phyloP scores from a whole-genome alignment of 2,329 filamentous ascomycete genomes.

The Fusarium floridanum region DNA sequence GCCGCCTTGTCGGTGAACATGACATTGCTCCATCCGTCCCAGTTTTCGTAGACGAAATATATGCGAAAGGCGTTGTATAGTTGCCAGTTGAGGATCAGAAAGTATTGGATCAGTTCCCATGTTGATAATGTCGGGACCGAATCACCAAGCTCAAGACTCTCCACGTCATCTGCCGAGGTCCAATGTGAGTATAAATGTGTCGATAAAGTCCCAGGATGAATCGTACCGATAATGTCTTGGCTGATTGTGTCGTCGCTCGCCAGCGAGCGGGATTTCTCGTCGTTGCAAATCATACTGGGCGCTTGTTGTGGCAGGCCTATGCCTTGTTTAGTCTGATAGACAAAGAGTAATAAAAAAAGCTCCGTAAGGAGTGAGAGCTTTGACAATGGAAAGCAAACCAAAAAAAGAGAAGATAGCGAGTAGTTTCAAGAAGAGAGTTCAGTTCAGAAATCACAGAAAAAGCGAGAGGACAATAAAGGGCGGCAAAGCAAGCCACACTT shows the following conservation, averaged over 20 bases:
- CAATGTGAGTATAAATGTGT: neutral
- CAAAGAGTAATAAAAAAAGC: neutral
- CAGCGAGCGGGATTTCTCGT: constrained; percentile 1
- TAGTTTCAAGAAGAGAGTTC: neutral
- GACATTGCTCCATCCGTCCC: constrained; percentile 10
- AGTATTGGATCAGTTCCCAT: neutral
- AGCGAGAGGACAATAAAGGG: neutral
- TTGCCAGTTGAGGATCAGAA: neutral
- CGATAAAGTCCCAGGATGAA: neutral
- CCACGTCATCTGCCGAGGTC: neutral
- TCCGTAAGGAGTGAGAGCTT: neutral
- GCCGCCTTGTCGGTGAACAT: neutral
- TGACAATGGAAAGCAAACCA: neutral
- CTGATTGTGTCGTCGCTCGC: neutral
- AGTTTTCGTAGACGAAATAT: constrained; percentile 9
- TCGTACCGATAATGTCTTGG: neutral
- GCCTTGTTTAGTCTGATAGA: neutral
- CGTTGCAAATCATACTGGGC: neutral
- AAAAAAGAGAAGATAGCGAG: neutral
- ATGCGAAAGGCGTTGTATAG: neutral
- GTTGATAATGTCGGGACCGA: neutral
- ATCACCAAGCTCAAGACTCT: neutral
- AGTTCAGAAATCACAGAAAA: neutral
- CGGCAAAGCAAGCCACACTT: neutral
- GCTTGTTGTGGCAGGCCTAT: neutral